phyloP scores from a whole-genome alignment of 495 filamentous ascomycete genomes.

The Penicillium diatomitis region DNA sequence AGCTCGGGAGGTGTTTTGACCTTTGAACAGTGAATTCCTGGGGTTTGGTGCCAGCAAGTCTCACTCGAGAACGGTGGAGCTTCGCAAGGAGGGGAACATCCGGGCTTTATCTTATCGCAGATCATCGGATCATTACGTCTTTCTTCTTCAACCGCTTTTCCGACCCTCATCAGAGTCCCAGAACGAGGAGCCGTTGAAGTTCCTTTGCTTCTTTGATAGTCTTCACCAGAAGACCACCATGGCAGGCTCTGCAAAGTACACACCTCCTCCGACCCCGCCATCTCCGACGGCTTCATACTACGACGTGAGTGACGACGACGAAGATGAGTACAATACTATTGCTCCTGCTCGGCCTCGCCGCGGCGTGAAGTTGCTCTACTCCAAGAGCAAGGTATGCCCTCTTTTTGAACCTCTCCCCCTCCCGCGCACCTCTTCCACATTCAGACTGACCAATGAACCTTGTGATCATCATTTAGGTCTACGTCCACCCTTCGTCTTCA shows the following conservation, averaged over 20 bases:
- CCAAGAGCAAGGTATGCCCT: conserved; percentile 78
- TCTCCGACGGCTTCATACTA: conserved; percentile 91
- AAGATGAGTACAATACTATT: conserved; percentile 92
- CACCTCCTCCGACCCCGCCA: conserved; percentile 40
- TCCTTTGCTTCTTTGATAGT: too few relatives aligned
- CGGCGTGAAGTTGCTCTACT: conserved; percentile 91
- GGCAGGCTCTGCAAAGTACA: conserved; percentile 29
- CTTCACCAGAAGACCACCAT: conserved; percentile 8
- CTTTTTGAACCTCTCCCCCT: not conserved
- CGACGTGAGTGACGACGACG: conserved; percentile 93
- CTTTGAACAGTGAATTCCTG: too few relatives aligned
- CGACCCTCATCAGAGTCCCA: not conserved
- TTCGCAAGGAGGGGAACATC: conserved; percentile 2
- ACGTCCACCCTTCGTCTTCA: conserved; percentile 91
- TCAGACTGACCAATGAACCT: too few relatives aligned
- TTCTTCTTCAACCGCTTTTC: not conserved
- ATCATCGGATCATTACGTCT: conserved; percentile 17
- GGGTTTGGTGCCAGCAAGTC: not conserved
- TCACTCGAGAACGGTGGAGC: not conserved
- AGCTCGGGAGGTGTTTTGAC: not conserved
- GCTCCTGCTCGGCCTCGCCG: conserved; percentile 68
- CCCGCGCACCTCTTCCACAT: too few relatives aligned
- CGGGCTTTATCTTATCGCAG: conserved; percentile 11
- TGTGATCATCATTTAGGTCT: conserved; percentile 50
- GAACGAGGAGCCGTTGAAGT: too few relatives aligned